Evolutionary conservation across 495 filamentous ascomycete genomes (phyloP), one percentile per base, ranked within the genome.

Genomic region (Xylaria scruposa): DNA sequence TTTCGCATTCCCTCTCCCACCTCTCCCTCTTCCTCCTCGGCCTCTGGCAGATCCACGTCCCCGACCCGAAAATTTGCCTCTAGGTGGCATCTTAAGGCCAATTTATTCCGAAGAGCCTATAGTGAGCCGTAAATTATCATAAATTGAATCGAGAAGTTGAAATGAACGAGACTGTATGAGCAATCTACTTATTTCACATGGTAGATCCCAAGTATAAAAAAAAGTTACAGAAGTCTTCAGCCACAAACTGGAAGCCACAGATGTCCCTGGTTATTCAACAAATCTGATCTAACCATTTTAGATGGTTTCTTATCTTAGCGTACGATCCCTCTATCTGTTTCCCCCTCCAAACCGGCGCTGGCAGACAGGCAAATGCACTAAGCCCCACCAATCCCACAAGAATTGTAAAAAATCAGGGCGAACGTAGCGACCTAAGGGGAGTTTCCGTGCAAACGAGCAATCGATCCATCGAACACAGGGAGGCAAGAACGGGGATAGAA

Each of bases 1-100:
- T 31, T 70, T 71, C 12, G 67, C 76, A 46, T 76, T 75, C 54
- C 74, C 74, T 47, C 83, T 80, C 59, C 83, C 80, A 46, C 81
- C 81, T 74, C 72, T 76, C 42, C 82, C 81, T 74, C 72, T 76
- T 64, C 78, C 65, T 29, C 72, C 75, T 51, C 75, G 75, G 44
- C 82, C 77, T 73, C 72, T 78, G 46, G 64, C 46, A 46, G 75
- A 70, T 9, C 74, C 73, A 47, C 77, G 66, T 56, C 53, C 53
- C 38, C 64, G 70, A 26, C 73, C 72, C 70, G 78, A 67, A 59
- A 76, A 78, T 74, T 72, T 76, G 10, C 77, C 76, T 68, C 70
- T 72, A 10, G 68, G 63, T 38, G 68, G 68, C 77, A 78, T 78
- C n/a, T 19, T n/a, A 21, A 38, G 13, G 58, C 17, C 17, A 15